Percentiles rank a stretch among this genome's conserved stretches.
Conservation (phyloP, 2,329 filamentous ascomycete genomes). For the Fusarium scirpi region DNA sequence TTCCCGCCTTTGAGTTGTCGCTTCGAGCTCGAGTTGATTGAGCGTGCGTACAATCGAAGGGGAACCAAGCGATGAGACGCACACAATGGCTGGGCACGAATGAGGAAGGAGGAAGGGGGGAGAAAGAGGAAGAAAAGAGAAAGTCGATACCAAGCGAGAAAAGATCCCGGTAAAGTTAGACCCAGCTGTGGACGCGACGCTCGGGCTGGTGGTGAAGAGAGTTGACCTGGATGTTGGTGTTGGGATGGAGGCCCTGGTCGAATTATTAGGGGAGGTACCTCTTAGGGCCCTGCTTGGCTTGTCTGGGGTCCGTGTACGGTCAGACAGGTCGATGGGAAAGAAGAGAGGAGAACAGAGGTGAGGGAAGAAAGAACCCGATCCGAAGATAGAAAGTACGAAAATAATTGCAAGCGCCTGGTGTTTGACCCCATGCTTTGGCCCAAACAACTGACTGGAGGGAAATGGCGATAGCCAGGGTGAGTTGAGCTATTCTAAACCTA, state of each 20-base stretch:
- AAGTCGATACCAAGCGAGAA: conserved; percentile 25
- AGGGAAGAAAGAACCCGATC: conserved; percentile 28
- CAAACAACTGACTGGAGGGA: conserved; percentile 41
- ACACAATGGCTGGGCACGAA: conserved; percentile 44
- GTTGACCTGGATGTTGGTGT: not conserved
- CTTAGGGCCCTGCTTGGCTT: conserved; percentile 4
- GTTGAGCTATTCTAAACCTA: conserved; percentile 13
- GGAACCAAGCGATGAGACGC: conserved; percentile 43
- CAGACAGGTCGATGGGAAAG: not conserved
- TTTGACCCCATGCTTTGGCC: conserved; percentile 42
- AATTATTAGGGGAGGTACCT: conserved; percentile 38
- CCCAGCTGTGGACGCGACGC: conserved; percentile 23
- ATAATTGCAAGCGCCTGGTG: conserved; percentile 41
- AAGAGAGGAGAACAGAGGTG: conserved; percentile 10
- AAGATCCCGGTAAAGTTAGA: conserved; percentile 33
- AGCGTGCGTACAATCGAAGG: conserved; percentile 35
- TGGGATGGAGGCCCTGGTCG: conserved; percentile 13
- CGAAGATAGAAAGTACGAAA: conserved; percentile 32
- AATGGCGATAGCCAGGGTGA: conserved; percentile 45
- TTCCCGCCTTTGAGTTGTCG: conserved; percentile 44
- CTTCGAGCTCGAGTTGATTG: conserved; percentile 33
- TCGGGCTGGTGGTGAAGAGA: conserved; percentile 34
- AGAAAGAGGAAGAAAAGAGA: conserved; percentile 24
- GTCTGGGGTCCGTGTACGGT: not conserved
- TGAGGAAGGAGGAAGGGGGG: conserved; percentile 26